Base-by-base conservation (phyloP, 1,284 basidiomycete species). In the Cystobasidiaceae sp. region DNA sequence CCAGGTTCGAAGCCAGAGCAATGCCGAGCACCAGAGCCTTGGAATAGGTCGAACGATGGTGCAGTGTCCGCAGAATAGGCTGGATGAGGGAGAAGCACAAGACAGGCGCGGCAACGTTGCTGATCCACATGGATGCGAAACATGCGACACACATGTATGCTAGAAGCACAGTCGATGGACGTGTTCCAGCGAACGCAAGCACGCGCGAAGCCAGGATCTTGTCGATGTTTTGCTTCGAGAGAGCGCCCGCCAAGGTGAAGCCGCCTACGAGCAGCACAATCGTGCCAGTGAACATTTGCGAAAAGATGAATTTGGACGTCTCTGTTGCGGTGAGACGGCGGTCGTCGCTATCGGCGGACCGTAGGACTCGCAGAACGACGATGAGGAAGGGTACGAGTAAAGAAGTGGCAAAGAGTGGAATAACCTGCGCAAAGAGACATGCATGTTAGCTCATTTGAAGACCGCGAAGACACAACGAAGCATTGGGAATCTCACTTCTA, bases 61-160 rank as follows among this genome's bases (percentile, higher is more conserved):
- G 93, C 2, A 99, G 81, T 28, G 89, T 96, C 68, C 93, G 84
- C 30, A 97, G 82, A 72, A 97, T 97, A 15, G 94, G 96, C 88
- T 97, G 75, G 76, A 97, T 93, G 66, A 98, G 81, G n/a, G 93
- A 93, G 77, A 97, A 98, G 80, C 93, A 97, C 13, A 98, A 81
- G 0, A 94, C 97, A 13, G 96, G 96, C 6, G 94, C 94, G 0
- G 94, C 94, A 15, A 98, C 94, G 75, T 99, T 97, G 76, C 89
- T 88, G 73, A 98, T 97, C 96, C 93, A 98, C 96, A 97, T 99
- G 76, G 89, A 92, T 1, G 94, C 93, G 75, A 98, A 98, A 75
- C 93, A 97, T 0, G 93, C 89, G 4, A 98, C 93, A 41, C 82
- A 85, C 96, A 98, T 98, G 78, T 97, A 91, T 0, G 92, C 89